phyloP scores from a whole-genome alignment of 2,329 filamentous ascomycete genomes.

The Colletotrichum theobromicola region DNA sequence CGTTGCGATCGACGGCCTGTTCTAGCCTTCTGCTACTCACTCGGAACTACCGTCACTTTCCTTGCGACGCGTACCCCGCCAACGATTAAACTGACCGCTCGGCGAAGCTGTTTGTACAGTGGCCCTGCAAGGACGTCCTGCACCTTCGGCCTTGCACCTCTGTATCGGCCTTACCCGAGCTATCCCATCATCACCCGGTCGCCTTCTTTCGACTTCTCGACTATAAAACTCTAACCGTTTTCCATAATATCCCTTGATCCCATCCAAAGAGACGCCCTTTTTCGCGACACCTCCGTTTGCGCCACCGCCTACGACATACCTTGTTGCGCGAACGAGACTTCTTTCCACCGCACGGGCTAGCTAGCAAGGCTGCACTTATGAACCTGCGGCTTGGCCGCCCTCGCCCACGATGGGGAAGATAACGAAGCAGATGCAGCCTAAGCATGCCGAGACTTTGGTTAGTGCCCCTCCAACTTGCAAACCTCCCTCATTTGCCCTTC shows the following conservation, averaged over 20 bases:
- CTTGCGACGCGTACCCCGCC: neutral
- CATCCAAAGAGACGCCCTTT: neutral
- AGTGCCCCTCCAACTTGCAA: conserved; percentile 30
- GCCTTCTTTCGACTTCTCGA: neutral
- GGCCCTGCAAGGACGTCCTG: conserved; percentile 39
- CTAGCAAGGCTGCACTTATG: conserved; percentile 29
- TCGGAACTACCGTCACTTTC: neutral
- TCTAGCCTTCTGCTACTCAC: neutral
- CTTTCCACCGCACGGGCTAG: conserved; percentile 2
- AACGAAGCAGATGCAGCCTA: conserved; percentile 69
- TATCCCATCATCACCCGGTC: conserved; percentile 1
- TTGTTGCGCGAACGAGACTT: conserved; percentile 8
- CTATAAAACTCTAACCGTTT: neutral
- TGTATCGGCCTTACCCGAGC: conserved; percentile 20
- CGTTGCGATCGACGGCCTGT: conserved; percentile 12
- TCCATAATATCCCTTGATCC: neutral
- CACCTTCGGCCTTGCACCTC: conserved; percentile 40
- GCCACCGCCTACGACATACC: conserved; percentile 1
- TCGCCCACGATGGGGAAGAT: conserved; percentile 70
- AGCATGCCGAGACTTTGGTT: conserved; percentile 72
- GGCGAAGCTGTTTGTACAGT: conserved; percentile 35
- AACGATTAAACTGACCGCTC: neutral
- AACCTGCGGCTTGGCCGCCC: conserved; percentile 64
- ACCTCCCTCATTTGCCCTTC: neutral
- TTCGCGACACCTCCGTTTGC: conserved; percentile 8